Conservation (phyloP, 78 protist genomes). For the Chrysochromulina tobinii region DNA sequence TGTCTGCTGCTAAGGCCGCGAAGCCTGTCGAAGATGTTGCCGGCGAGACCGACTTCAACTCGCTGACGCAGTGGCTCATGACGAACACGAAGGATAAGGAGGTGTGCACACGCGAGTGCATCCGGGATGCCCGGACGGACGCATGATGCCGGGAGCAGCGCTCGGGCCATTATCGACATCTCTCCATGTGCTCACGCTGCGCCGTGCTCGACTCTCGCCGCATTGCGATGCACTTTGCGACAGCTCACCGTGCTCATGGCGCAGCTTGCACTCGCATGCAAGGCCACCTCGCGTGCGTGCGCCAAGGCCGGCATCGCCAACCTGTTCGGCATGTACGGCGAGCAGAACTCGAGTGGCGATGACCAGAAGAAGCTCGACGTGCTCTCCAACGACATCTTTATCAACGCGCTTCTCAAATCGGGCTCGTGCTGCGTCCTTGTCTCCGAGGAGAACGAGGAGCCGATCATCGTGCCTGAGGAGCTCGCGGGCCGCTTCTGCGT, state of each 20-base stretch:
- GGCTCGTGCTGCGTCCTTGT: slow-evolving; percentile 50
- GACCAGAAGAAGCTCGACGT: slow-evolving; percentile 61
- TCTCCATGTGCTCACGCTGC: too few species aligned
- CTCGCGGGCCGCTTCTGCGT: slow-evolving; percentile 52
- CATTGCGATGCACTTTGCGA: too few species aligned
- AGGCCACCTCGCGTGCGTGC: slow-evolving; percentile 42
- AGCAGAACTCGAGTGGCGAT: slow-evolving; percentile 60
- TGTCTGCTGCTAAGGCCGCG: too few species aligned
- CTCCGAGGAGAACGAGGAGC: slow-evolving; percentile 65
- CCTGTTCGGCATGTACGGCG: slow-evolving; percentile 32
- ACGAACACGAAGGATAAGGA: background rate
- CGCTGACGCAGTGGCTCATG: background rate
- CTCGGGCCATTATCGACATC: background rate
- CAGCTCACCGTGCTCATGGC: slow-evolving; percentile 6
- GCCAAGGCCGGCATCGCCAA: slow-evolving; percentile 60
- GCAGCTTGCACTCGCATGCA: slow-evolving; percentile 41
- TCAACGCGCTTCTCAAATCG: slow-evolving; percentile 26
- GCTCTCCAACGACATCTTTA: slow-evolving; percentile 56
- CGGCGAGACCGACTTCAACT: too few species aligned
- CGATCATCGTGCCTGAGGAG: slow-evolving; percentile 42
- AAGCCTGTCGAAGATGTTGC: too few species aligned
- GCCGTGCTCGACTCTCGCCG: too few species aligned
- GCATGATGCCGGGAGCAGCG: background rate
- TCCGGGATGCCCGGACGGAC: background rate
- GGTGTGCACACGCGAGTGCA: background rate